Base-by-base conservation (phyloP, 2,329 filamentous ascomycete genomes). In the Nigrospora oryzae region DNA sequence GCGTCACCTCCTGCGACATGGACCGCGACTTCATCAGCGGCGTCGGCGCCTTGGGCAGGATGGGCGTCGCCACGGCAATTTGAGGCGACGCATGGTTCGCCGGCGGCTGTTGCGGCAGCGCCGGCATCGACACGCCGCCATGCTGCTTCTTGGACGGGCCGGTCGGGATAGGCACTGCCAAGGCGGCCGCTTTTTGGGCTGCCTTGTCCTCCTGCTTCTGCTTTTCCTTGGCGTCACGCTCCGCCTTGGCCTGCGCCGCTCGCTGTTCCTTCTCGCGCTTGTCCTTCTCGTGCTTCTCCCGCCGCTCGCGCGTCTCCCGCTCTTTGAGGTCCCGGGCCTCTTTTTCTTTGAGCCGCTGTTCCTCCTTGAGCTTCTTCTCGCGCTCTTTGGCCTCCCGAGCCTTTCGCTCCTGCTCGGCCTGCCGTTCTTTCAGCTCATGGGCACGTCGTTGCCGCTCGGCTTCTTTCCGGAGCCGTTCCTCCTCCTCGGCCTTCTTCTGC, bases 401-500 rank as follows among this genome's bases (percentile, higher is more conserved):
- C 63, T 90, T 95, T 46, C 88, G 83, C 62, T 97, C 91, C 47
- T 79, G 75, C 61, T 96, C 90, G 28, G 84, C 85, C 57, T 94
- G 87, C 53, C 83, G 81, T 55, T 95, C 89, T 52, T 87, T 82
- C 62, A 94, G 89, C 59, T 96, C 89, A 57, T 89, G 84, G 45
- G 85, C 70, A 40, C 86, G 81, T 50, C 83, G 83, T 60, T 84
- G 79, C 58, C 85, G 86, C 56, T 97, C 91, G 4, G 84, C 84
- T 60, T 97, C 91, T 63, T 89, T 95, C 45, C 83, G 79, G 46
- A 83, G 70, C 42, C 84, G 83, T 56, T 95, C 90, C 57, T 96
- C 91, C 58, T 97, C 93, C 51, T 89, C 88, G 28, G 86, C 86
- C 63, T 87, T 94, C 63, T 84, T 89, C 64, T 94, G 88, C 4